Evolutionary conservation across 306 rosid genomes (phyloP), one percentile per base, ranked within the genome.

Genomic region (Quercus aquifolioides): DNA sequence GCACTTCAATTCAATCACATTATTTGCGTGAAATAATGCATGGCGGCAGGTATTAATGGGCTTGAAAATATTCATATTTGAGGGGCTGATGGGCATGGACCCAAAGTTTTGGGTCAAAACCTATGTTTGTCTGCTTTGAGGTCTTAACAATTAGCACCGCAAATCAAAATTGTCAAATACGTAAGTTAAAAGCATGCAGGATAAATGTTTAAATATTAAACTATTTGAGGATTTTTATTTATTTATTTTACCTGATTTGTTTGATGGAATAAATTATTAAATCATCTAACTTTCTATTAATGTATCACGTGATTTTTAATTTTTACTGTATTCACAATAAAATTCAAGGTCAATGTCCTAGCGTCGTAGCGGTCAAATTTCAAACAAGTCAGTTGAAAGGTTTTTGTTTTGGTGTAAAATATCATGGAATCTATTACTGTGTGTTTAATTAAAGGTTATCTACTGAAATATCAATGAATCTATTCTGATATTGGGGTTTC

Each of bases 331-430:
- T 21, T 54, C 25, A 9, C 28, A 9, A 49, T 49, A 43, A 81
- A 73, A 35, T 60, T 81, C 52, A 81, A 52, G 72, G 77, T 87
- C 88, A 78, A 80, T 79, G 63, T 55, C 77, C 51, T 71, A 57
- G 72, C 26, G 26, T 26, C 1, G 26, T 26, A 26, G 26, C 68
- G 35, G 84, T 77, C 86, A 84, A 78, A 78, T 54, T 52, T 9
- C 56, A 68, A 14, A 69, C 73, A 54, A 56, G 73, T 56, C 55
- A 79, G 78, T 76, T 64, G 64, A 76, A 76, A 59, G 30, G 51
- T 17, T 54, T 23, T 31, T 74, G 84, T 64, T 76, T 49, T 6
- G 43, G 52, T 28, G 19, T 30, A 57, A 14, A n/a, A 55, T 5
- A 46, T 4, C 25, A 59, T 19, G 75, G 31, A 21, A 31, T 8